Conservation (phyloP, 371 early-diverging fungal genomes). For the Coemansia sp. region DNA sequence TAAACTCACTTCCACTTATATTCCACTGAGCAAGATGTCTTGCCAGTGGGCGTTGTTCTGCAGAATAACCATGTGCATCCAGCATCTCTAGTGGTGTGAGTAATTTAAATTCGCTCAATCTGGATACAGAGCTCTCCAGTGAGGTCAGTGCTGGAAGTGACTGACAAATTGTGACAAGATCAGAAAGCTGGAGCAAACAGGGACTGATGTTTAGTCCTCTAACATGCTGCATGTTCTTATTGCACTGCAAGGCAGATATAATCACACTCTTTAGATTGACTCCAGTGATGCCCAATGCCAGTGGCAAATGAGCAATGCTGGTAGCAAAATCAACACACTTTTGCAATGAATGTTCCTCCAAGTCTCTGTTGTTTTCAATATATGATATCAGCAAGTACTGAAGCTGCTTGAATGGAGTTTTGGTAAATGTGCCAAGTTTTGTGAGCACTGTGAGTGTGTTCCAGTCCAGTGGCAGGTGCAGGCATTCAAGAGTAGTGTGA, state of each 20-base stretch:
- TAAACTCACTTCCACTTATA: background rate
- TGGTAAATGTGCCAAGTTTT: background rate
- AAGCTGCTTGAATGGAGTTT: background rate
- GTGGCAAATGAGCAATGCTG: background rate
- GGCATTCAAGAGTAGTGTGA: background rate
- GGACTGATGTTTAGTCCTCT: background rate
- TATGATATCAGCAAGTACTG: background rate
- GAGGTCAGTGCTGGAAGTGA: background rate
- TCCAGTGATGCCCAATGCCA: background rate
- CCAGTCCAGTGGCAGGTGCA: background rate
- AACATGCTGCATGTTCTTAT: background rate
- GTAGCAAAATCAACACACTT: background rate
- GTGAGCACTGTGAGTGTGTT: background rate
- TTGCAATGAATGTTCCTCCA: background rate
- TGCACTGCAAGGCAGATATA: background rate
- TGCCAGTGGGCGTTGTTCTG: background rate
- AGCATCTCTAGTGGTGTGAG: background rate
- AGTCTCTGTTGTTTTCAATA: too few relatives aligned
- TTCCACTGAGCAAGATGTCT: background rate
- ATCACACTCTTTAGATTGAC: background rate
- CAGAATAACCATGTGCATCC: background rate
- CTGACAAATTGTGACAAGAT: background rate
- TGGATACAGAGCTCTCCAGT: background rate
- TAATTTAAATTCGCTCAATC: background rate
- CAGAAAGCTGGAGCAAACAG: background rate